Conservation (phyloP, 176 grass and related monocot genomes). For the Hordeum vulgare region MorexV3_pseudomolecules_assembly NC_058522.1:583131105-583131604, state of each 20-base stretch:
- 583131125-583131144: slow-evolving; percentile 39
- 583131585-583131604: background rate
- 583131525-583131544: background rate
- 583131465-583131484: slow-evolving; percentile 3
- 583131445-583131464: background rate
- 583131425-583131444: slow-evolving; percentile 12
- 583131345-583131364: slow-evolving; percentile 25
- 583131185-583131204: background rate
- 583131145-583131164: slow-evolving; percentile 6
- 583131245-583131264: slow-evolving; percentile 45
- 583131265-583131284: slow-evolving; percentile 65
- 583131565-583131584: background rate
- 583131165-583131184: background rate
- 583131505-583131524: background rate
- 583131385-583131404: slow-evolving; percentile 4
- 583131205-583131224: background rate
- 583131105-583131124: slow-evolving; percentile 64
- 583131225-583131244: slow-evolving; percentile 76
- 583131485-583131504: background rate
- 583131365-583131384: slow-evolving; percentile 9
- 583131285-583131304: slow-evolving; percentile 71
- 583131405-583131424: slow-evolving; percentile 13
- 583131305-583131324: slow-evolving; percentile 83
- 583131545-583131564: background rate
- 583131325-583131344: slow-evolving; percentile 40